Evolutionary conservation across 2,329 filamentous ascomycete species (phyloP).

Genomic region (Cordyceps fumosorosea): DNA sequence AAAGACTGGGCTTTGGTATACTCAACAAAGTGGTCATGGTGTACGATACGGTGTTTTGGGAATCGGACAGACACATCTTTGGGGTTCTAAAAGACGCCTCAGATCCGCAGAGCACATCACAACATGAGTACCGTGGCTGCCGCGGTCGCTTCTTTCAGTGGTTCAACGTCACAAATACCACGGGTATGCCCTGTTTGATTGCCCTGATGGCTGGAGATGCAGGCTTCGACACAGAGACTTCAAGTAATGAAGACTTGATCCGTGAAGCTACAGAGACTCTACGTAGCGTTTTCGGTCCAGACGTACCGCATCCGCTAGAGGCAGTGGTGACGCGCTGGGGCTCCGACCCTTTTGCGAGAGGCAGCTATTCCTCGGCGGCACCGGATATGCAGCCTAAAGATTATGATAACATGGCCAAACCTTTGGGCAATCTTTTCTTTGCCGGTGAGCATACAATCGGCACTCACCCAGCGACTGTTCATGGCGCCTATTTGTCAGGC

Average conservation of each 20-base stretch:
- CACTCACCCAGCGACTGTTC: conserved; percentile 92
- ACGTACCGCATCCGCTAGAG: conserved; percentile 73
- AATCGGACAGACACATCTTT: conserved; percentile 84
- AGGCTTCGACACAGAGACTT: conserved; percentile 77
- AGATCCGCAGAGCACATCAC: conserved; percentile 62
- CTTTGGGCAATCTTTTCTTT: conserved; percentile 85
- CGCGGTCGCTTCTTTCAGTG: conserved; percentile 96
- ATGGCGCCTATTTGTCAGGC: conserved; percentile 92
- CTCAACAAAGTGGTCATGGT: conserved; percentile 94
- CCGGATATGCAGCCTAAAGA: conserved; percentile 76
- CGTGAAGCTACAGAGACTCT: conserved; percentile 74
- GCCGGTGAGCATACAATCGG: conserved; percentile 95
- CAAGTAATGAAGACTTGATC: conserved; percentile 68
- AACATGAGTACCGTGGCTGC: conserved; percentile 69
- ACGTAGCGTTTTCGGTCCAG: conserved; percentile 63
- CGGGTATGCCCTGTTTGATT: conserved; percentile 78
- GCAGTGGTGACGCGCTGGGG: conserved; percentile 90
- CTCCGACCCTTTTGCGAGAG: conserved; percentile 81
- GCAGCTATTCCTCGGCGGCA: conserved; percentile 92
- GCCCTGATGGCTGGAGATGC: conserved; percentile 95
- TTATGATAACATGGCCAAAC: conserved; percentile 83
- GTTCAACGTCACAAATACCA: conserved; percentile 91
- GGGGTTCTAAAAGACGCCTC: conserved; percentile 75
- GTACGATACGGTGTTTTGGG: conserved; percentile 88
- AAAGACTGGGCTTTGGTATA: conserved; percentile 82